phyloP scores from a whole-genome alignment of 192 early-diverging fungal genomes.

The Coemansia sp. region DNA sequence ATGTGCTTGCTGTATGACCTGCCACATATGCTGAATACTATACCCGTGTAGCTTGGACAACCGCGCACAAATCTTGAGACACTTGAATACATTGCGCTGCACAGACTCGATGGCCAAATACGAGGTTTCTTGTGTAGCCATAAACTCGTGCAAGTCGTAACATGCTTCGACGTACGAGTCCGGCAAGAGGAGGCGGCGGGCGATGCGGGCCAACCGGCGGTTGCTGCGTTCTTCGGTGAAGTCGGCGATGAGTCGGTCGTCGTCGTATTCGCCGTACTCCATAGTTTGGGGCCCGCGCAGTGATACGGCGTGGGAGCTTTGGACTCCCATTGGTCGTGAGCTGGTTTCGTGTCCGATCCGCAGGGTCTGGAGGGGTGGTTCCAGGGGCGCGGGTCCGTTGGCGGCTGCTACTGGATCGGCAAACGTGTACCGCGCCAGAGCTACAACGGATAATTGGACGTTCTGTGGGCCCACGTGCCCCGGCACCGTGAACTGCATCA shows the following conservation, averaged over 20 bases:
- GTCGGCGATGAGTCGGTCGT: conserved; percentile 36
- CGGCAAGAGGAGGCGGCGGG: conserved; percentile 35
- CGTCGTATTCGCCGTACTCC: conserved; percentile 12
- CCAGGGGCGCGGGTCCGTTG: conserved; percentile 32
- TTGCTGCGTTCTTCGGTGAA: conserved; percentile 52
- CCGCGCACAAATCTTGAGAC: conserved; percentile 49
- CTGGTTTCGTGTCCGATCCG: conserved; percentile 10
- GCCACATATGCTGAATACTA: conserved; percentile 53
- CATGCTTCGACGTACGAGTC: conserved; percentile 50
- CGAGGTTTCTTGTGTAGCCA: conserved; percentile 14
- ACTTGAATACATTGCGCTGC: conserved; percentile 54
- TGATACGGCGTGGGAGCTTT: not conserved
- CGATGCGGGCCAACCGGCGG: conserved; percentile 36
- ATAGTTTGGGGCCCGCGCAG: not conserved
- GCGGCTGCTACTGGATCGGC: conserved; percentile 31
- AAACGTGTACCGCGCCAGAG: conserved; percentile 51
- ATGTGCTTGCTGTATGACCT: conserved; percentile 45
- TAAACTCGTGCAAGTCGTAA: conserved; percentile 41
- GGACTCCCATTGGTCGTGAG: not conserved
- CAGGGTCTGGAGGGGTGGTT: conserved; percentile 23
- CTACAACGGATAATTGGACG: conserved; percentile 36
- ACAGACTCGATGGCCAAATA: conserved; percentile 25
- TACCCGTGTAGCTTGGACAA: conserved; percentile 53
- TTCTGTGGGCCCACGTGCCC: conserved; percentile 7
- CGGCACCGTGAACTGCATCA: conserved; percentile 4